phyloP scores from a whole-genome alignment of 2,329 filamentous ascomycete genomes.

The Fusarium zealandicum region DNA sequence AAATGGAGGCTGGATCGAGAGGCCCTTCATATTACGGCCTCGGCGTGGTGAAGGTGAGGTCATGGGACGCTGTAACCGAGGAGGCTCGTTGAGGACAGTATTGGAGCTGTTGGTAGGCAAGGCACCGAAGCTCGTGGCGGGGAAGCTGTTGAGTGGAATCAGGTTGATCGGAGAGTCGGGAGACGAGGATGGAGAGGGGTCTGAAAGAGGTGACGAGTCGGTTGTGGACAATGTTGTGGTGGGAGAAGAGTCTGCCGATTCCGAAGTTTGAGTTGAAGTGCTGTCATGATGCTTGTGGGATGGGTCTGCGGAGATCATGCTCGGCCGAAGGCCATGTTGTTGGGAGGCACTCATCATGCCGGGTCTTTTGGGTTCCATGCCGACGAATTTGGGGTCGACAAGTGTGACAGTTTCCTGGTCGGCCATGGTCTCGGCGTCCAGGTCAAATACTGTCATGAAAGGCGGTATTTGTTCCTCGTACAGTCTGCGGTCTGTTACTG shows the following conservation, averaged over 20 bases:
- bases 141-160: slow-evolving; percentile 73
- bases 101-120: slow-evolving; percentile 36
- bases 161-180: slow-evolving; percentile 86
- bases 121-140: slow-evolving; percentile 64
- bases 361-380: slow-evolving; percentile 53
- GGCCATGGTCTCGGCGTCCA: slow-evolving; percentile 64
- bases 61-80: slow-evolving; percentile 63
- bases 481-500: slow-evolving; percentile 65
- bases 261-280: slow-evolving; percentile 78
- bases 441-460: slow-evolving; percentile 78
- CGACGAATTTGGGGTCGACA: slow-evolving; percentile 61
- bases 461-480: slow-evolving; percentile 77
- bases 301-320: slow-evolving; percentile 53
- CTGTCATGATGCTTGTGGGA: slow-evolving; percentile 77
- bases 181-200: slow-evolving; percentile 89
- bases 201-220: slow-evolving; percentile 87
- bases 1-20: slow-evolving; percentile 76
- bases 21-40: slow-evolving; percentile 82
- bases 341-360: slow-evolving; percentile 48
- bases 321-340: slow-evolving; percentile 50
- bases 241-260: slow-evolving; percentile 91
- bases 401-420: slow-evolving; percentile 62
- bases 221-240: slow-evolving; percentile 93
- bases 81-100: slow-evolving; percentile 51
- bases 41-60: slow-evolving; percentile 74